A percentile compares a stretch with the other conserved stretches of the same genome.
Evolutionary conservation across 2,329 filamentous ascomycete genomes (phyloP).

Genomic region (Ceratocystis cubensis): DNA sequence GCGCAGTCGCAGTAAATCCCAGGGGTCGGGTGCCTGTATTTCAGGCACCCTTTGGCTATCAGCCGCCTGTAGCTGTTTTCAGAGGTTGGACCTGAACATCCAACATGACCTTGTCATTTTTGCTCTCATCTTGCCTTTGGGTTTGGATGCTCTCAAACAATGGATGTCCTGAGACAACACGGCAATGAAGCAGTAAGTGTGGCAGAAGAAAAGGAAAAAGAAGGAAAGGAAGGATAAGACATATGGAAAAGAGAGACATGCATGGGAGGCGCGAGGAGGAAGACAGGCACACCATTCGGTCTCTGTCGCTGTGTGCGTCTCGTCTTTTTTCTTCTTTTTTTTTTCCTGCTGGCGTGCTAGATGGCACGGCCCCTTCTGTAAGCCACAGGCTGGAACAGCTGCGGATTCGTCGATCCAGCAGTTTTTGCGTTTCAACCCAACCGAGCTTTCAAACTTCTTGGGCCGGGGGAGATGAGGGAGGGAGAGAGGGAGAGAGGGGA

Average conservation of each 20-base stretch:
- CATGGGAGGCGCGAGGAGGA: no score
- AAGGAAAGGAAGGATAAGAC: neutral
- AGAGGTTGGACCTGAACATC: neutral
- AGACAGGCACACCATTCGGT: no score
- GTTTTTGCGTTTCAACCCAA: neutral
- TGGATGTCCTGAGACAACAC: neutral
- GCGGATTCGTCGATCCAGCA: neutral
- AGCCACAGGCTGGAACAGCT: neutral
- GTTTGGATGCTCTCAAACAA: neutral
- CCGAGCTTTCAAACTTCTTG: neutral
- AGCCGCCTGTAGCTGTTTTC: neutral
- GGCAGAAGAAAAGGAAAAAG: neutral
- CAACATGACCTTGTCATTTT: neutral
- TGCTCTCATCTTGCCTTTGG: no score
- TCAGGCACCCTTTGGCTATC: neutral
- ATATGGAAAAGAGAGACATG: neutral
- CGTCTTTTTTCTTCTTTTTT: no score
- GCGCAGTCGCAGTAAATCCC: neutral
- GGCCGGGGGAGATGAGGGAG: neutral
- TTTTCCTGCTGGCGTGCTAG: no score
- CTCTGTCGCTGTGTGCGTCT: no score
- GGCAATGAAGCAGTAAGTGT: slow-evolving; percentile 5
- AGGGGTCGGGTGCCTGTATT: no score
- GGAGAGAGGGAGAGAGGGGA: neutral
- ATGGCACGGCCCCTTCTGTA: neutral